Base-by-base conservation (phyloP, 768 basidiomycete genomes). In the Rhodocollybia butyracea region DNA sequence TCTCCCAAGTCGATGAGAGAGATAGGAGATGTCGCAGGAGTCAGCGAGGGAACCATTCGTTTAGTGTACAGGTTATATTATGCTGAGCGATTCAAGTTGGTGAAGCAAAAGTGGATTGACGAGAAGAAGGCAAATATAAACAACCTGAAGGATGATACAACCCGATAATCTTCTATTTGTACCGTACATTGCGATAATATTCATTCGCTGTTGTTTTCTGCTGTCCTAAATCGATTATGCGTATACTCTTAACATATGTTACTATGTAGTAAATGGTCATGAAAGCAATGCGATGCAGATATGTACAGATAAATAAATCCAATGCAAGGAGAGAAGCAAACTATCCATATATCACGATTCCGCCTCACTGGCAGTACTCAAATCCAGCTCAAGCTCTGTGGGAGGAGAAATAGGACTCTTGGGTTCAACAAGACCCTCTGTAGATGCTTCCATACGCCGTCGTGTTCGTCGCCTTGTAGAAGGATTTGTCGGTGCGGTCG, bases 11-110 rank as follows among this genome's bases (percentile, higher is more conserved):
- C 84, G 22, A 80, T 88, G 46, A 85, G 85, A 71, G 93, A 98
- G 64, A 94, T 99, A 65, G 89, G 89, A 59, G 75, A 78, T 15
- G 92, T 98, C 11, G 95, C 93, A 3, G 94, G 94, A 10, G 94
- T 98, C 19, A 94, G 93, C 66, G 96, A 98, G 68, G 88, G 91
- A 48, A 98, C 97, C 47, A 94, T 98, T 67, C 91, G 91, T 73
- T 71, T 94, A 70, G 90, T 92, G 55, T 94, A 95, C 69, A 78
- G 86, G 60, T 66, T 90, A 63, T 91, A 93, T 67, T 89, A 85
- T 64, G 68, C 71, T 8, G 86, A 86, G 46, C 86, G 74, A 74
- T 85, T 88, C 66, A 88, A 84, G 75, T 62, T 94, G 72, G 87
- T 93, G 51, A 91, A 91, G 72, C 77, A 88, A 65, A 84, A 92